Evolutionary conservation across 495 filamentous ascomycete species (phyloP).

Genomic region (Pyrenula massariospora): DNA sequence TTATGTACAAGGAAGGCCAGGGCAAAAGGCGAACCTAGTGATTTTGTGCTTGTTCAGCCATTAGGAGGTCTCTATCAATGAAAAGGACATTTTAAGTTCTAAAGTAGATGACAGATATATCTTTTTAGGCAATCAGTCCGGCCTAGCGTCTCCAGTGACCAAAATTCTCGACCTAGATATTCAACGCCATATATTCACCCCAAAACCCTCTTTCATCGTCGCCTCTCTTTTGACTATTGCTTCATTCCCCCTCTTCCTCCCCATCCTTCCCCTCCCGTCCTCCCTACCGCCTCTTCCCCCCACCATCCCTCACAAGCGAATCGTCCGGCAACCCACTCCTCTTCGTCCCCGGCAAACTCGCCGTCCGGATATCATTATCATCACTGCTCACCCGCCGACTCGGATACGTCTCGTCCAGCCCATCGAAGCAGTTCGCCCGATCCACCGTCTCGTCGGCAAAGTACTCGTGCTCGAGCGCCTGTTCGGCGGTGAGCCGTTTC

Average conservation of each 20-base stretch:
- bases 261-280: neutral
- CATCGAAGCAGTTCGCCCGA: constrained; percentile 79
- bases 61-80: too few relatives aligned
- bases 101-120: too few relatives aligned
- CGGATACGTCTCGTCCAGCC: constrained; percentile 76
- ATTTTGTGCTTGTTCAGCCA: too few relatives aligned
- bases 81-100: too few relatives aligned
- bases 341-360: constrained; percentile 87
- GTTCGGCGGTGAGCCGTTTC: constrained; percentile 70
- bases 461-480: constrained; percentile 80
- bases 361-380: constrained; percentile 82
- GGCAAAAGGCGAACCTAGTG: too few relatives aligned
- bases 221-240: neutral
- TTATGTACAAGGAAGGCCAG: too few relatives aligned
- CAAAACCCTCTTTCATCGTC: too few relatives aligned
- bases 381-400: constrained; percentile 82
- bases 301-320: constrained; percentile 51
- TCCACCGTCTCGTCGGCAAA: constrained; percentile 58
- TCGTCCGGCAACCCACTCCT: constrained; percentile 81
- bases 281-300: constrained; percentile 40
- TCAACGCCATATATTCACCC: too few relatives aligned
- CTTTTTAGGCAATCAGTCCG: too few relatives aligned
- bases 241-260: neutral
- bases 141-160: too few relatives aligned
- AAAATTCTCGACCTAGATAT: too few relatives aligned